These are phyloP conservation scores for Primulina huaijiensis DNA, from an alignment of 257 asterid genomes.

Conservation along the genomic window DNA sequence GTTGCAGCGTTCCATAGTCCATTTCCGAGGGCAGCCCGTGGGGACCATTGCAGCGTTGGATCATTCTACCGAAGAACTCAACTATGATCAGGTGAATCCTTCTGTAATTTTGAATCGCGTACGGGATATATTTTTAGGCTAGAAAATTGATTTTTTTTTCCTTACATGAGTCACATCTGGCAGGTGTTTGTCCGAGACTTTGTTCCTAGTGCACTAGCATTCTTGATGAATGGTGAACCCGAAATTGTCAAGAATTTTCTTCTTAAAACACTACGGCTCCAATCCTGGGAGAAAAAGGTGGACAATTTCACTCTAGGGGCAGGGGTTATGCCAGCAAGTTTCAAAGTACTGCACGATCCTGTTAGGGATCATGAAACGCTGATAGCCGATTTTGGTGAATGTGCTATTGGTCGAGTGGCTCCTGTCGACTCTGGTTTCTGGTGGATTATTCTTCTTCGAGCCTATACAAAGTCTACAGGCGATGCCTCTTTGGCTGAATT, in stretches of 20 bases:
- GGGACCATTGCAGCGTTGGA: constrained; percentile 94
- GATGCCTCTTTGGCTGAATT: constrained; percentile 75
- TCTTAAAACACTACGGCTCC: constrained; percentile 77
- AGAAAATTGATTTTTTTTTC: no score
- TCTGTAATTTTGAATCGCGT: background rate
- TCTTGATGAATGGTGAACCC: constrained; percentile 93
- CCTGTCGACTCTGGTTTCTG: constrained; percentile 97
- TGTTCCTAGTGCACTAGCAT: constrained; percentile 90
- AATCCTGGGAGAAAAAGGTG: constrained; percentile 91
- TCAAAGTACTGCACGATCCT: constrained; percentile 86
- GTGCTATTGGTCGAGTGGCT: constrained; percentile 95
- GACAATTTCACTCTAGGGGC: constrained; percentile 86
- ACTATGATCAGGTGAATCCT: constrained; percentile 77
- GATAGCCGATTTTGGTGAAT: constrained; percentile 91
- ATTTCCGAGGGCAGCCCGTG: constrained; percentile 75
- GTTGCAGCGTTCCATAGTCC: constrained; percentile 69
- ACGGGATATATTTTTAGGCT: background rate
- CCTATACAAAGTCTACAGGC: constrained; percentile 93
- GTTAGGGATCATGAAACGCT: constrained; percentile 68
- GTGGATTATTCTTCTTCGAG: constrained; percentile 96
- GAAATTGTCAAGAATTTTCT: constrained; percentile 89
- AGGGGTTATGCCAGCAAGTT: constrained; percentile 97
- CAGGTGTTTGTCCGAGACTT: constrained; percentile 91
- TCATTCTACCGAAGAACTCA: constrained; percentile 74
- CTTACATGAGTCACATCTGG: constrained; percentile 4